phyloP scores from a whole-genome alignment of 2,329 filamentous ascomycete genomes.

The Xylariales sp. region DNA sequence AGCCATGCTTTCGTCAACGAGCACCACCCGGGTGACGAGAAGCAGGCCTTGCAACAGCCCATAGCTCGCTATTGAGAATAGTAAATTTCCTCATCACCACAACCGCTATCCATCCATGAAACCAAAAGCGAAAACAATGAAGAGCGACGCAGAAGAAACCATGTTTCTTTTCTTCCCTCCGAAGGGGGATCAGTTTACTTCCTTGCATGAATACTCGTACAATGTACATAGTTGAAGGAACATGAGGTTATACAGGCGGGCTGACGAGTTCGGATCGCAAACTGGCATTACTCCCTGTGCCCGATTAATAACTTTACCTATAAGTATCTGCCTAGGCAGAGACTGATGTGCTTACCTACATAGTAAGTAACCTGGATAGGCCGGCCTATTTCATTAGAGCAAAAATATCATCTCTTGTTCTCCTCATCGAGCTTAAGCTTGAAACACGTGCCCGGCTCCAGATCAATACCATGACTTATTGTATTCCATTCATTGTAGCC shows the following conservation, averaged over 20 bases:
- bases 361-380: slow-evolving; percentile 13
- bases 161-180: not conserved
- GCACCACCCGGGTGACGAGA: slow-evolving; percentile 22
- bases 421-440: not conserved
- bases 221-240: slow-evolving; percentile 4
- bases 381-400: slow-evolving; percentile 24
- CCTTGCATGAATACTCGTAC: slow-evolving; percentile 23
- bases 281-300: slow-evolving; percentile 10
- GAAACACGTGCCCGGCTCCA: not conserved
- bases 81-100: not conserved
- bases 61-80: slow-evolving; percentile 39
- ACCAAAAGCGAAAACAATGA: not conserved
- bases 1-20: not conserved
- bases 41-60: slow-evolving; percentile 35
- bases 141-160: slow-evolving; percentile 18
- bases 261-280: not conserved
- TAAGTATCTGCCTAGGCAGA: not conserved
- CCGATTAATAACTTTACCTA: slow-evolving; percentile 19
- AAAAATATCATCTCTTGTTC: slow-evolving; percentile 17
- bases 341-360: not conserved
- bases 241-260: not conserved
- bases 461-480: slow-evolving; percentile 2
- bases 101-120: not conserved
- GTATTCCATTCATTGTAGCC: not conserved
- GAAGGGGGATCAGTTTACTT: not conserved